These are phyloP conservation scores for Penicillium arizonense DNA, from an alignment of 495 filamentous ascomycete genomes.

Conservation along the genomic window DNA sequence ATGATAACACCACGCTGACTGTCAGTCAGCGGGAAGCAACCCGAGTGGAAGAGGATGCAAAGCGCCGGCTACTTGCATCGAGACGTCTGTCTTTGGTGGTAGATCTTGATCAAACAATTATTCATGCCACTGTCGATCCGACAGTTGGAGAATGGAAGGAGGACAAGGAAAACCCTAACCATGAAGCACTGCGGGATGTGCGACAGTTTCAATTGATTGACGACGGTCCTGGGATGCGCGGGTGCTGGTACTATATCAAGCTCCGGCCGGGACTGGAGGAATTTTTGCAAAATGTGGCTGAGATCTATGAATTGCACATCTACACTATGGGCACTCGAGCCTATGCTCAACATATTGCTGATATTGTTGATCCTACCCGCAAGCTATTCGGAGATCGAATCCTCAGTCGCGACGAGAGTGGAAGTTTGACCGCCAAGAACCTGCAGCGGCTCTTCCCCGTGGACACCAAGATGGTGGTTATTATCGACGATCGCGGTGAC, in stretches of 20 bases:
- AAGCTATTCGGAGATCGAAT: constrained; percentile 93
- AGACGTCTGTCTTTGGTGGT: constrained; percentile 91
- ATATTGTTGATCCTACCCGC: constrained; percentile 86
- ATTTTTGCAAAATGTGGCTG: constrained; percentile 76
- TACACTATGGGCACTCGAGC: constrained; percentile 98
- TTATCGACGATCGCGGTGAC: constrained; percentile 96
- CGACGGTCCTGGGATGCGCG: constrained; percentile 70
- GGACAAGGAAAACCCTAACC: constrained; percentile 84
- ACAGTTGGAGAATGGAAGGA: constrained; percentile 94
- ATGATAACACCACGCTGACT: constrained; percentile 79
- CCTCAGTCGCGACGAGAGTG: constrained; percentile 94
- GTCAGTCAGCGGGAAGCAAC: constrained; percentile 74
- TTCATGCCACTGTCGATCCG: constrained; percentile 95
- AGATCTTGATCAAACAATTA: constrained; percentile 97
- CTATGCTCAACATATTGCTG: constrained; percentile 88
- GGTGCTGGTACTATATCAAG: constrained; percentile 97
- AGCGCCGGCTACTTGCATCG: constrained; percentile 72
- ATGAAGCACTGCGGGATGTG: constrained; percentile 87
- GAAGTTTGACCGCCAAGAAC: constrained; percentile 84
- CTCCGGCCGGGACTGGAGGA: constrained; percentile 86
- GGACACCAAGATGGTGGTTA: constrained; percentile 98
- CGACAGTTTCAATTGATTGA: constrained; percentile 81
- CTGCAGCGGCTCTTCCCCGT: constrained; percentile 91
- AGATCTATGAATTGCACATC: constrained; percentile 91
- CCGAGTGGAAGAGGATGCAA: constrained; percentile 79